These are phyloP conservation scores for Dothistroma pini DNA, from an alignment of 2,329 filamentous ascomycete species.

Conservation along the genomic window DNA sequence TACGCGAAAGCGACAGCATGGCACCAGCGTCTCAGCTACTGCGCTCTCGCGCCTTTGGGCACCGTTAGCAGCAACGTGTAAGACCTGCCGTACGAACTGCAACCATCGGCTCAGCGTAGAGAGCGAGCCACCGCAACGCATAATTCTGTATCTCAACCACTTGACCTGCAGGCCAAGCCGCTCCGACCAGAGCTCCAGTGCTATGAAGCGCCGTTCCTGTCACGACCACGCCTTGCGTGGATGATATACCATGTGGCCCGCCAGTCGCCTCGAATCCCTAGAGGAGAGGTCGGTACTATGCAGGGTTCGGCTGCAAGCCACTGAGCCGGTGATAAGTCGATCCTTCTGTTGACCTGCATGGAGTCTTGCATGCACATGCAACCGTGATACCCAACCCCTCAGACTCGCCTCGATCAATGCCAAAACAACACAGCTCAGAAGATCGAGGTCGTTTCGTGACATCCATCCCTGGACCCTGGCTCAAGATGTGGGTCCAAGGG, in stretches of 20 bases:
- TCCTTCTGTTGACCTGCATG: background rate
- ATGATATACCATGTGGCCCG: background rate
- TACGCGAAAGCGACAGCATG: background rate
- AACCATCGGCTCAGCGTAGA: background rate
- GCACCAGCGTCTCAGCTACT: background rate
- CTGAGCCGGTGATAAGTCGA: background rate
- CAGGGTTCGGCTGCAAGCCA: background rate
- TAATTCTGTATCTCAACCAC: background rate
- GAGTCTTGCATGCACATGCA: background rate
- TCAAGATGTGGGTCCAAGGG: background rate
- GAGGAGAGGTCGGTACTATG: background rate
- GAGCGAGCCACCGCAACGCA: background rate
- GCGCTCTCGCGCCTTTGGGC: background rate
- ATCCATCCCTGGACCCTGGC: background rate
- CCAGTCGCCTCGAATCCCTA: background rate
- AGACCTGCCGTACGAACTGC: background rate
- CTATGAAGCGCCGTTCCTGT: background rate
- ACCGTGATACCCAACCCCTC: too few relatives aligned
- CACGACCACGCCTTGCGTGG: background rate
- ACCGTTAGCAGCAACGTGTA: background rate
- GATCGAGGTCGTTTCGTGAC: background rate
- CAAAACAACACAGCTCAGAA: background rate
- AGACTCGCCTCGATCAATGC: background rate
- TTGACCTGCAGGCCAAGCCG: background rate
- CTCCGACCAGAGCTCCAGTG: background rate